These are phyloP conservation scores for Fraxinus anomala DNA, from an alignment of 257 asterid species.

Conservation along the genomic window DNA sequence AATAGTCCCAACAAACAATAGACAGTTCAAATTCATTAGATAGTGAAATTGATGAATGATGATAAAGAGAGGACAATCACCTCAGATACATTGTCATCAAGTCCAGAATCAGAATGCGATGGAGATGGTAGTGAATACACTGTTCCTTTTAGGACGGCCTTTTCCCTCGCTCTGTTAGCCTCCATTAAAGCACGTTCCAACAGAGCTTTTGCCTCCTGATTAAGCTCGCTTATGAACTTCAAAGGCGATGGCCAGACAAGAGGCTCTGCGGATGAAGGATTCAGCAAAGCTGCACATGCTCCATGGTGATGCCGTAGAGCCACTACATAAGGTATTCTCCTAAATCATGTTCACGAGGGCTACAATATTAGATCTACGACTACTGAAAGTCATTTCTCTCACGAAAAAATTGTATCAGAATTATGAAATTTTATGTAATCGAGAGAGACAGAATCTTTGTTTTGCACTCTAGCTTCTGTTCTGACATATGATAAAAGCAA, in stretches of 20 bases:
- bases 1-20: not conserved
- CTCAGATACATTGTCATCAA: conserved; percentile 70
- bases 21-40: not conserved
- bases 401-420: not conserved
- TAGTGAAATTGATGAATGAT: not conserved
- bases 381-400: not conserved
- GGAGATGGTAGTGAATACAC: conserved; percentile 62
- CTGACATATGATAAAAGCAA: not conserved
- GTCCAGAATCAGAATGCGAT: conserved; percentile 52
- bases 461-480: not conserved
- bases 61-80: conserved; percentile 20
- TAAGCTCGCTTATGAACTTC: conserved; percentile 86
- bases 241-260: conserved; percentile 96
- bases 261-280: conserved; percentile 97
- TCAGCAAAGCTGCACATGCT: conserved; percentile 84
- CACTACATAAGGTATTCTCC: conserved; percentile 88
- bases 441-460: not conserved
- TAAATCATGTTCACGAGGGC: conserved; percentile 21
- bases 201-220: conserved; percentile 74
- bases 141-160: conserved; percentile 61
- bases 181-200: conserved; percentile 81
- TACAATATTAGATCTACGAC: not conserved
- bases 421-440: not conserved
- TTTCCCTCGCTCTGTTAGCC: conserved; percentile 82
- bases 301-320: conserved; percentile 76